A percentile compares a stretch with the other conserved stretches of the same genome.
These are phyloP conservation scores for Fennellomyces sp. DNA, from an alignment of 371 early-diverging fungal genomes.

Conservation along the genomic window DNA sequence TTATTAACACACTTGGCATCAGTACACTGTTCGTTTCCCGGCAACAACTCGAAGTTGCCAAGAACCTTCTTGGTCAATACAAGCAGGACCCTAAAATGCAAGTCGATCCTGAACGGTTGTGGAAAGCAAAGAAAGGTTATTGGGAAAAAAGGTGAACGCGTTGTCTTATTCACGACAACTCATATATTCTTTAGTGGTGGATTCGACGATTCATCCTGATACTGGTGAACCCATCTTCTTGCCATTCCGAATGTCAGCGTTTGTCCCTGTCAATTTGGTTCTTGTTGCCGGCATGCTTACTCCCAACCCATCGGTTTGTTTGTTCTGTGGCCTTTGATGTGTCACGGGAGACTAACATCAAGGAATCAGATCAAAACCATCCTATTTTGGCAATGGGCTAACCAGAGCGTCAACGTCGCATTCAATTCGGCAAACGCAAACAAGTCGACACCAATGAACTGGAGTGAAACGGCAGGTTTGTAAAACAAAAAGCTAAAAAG, in stretches of 20 bases:
- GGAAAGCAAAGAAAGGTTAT: constrained; percentile 75
- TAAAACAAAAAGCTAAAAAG: not conserved
- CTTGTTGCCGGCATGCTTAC: constrained; percentile 81
- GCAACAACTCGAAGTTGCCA: constrained; percentile 59
- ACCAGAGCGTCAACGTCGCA: constrained; percentile 84
- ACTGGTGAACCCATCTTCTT: constrained; percentile 79
- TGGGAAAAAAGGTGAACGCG: not conserved
- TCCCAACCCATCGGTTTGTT: constrained; percentile 75
- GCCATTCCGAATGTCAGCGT: constrained; percentile 85
- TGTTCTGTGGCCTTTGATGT: not conserved
- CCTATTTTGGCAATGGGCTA: constrained; percentile 86
- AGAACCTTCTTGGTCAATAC: constrained; percentile 60
- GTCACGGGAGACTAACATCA: not conserved
- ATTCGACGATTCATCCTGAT: constrained; percentile 83
- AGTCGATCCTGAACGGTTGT: constrained; percentile 55
- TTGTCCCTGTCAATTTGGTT: constrained; percentile 85
- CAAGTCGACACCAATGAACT: constrained; percentile 77
- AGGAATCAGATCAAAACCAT: constrained; percentile 58
- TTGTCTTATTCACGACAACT: not conserved
- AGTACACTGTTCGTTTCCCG: constrained; percentile 69
- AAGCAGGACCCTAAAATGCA: constrained; percentile 41
- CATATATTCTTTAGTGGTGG: constrained; percentile 52
- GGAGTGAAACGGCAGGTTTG: constrained; percentile 72
- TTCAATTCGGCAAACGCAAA: constrained; percentile 88
- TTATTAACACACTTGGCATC: not conserved